These are phyloP conservation scores for Gremmenia infestans DNA, from an alignment of 2,329 filamentous ascomycete species.

Conservation along the genomic window DNA sequence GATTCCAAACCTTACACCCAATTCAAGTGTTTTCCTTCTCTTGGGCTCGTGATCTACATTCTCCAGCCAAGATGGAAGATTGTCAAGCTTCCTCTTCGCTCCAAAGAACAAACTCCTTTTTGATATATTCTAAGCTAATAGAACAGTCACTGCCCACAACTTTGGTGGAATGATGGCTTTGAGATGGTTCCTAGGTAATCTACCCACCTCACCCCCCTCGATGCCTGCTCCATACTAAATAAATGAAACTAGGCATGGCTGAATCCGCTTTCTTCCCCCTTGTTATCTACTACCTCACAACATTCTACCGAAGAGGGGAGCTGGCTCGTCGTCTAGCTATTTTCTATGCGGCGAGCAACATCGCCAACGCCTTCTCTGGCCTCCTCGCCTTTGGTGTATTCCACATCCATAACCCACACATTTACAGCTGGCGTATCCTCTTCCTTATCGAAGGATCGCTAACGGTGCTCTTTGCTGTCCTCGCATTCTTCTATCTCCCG, in stretches of 20 bases:
- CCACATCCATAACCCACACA: slow-evolving; percentile 44
- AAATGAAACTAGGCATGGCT: slow-evolving; percentile 39
- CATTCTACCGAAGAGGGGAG: slow-evolving; percentile 67
- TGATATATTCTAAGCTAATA: not conserved
- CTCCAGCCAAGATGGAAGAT: too few relatives aligned
- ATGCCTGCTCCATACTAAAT: not conserved
- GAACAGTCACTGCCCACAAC: slow-evolving; percentile 47
- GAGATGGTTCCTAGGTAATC: slow-evolving; percentile 59
- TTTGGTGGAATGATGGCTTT: slow-evolving; percentile 63
- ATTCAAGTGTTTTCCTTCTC: too few relatives aligned
- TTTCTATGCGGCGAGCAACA: slow-evolving; percentile 72
- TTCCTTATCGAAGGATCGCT: slow-evolving; percentile 42
- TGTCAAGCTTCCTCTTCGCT: not conserved
- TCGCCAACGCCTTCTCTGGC: slow-evolving; percentile 60
- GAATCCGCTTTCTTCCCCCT: slow-evolving; percentile 67
- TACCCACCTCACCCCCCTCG: not conserved
- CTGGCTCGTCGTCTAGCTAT: slow-evolving; percentile 65
- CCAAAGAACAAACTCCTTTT: not conserved
- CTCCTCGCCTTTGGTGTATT: slow-evolving; percentile 38
- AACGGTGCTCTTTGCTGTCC: slow-evolving; percentile 29
- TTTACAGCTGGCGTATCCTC: slow-evolving; percentile 48
- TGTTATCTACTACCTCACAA: slow-evolving; percentile 53
- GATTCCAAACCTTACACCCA: too few relatives aligned
- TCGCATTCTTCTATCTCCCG: slow-evolving; percentile 35
- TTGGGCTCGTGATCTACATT: too few relatives aligned